These are phyloP conservation scores for Hericium alpestre DNA, from an alignment of 768 basidiomycete species.

Conservation along the genomic window DNA sequence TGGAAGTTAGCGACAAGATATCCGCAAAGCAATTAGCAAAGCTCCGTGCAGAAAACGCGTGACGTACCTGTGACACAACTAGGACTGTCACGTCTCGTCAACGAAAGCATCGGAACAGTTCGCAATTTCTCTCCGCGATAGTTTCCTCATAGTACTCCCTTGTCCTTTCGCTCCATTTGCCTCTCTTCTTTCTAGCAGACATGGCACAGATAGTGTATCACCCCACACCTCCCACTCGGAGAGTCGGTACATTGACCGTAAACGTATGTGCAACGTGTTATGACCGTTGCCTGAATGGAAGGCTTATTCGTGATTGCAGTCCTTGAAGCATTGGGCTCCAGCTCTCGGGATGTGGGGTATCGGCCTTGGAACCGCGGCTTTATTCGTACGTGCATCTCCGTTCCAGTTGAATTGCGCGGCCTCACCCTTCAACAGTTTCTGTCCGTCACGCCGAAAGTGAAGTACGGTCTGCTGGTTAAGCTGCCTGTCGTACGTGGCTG, in stretches of 20 bases:
- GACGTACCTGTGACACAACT: neutral
- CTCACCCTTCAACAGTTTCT: conserved; percentile 37
- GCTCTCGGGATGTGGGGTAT: conserved; percentile 62
- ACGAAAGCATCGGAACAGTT: neutral
- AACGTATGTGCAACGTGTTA: conserved; percentile 12
- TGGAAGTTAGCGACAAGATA: neutral
- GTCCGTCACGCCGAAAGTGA: conserved; percentile 79
- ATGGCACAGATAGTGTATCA: conserved; percentile 29
- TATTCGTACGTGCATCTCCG: conserved; percentile 42
- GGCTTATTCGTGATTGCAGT: conserved; percentile 10
- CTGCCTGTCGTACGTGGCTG: conserved; percentile 55
- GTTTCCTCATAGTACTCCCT: neutral
- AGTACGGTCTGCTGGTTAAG: conserved; percentile 61
- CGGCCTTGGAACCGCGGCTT: conserved; percentile 53
- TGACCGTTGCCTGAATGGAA: neutral
- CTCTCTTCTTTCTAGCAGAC: neutral
- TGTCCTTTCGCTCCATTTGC: no score
- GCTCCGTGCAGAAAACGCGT: neutral
- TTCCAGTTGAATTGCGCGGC: neutral
- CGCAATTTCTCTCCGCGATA: neutral
- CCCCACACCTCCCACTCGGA: conserved; percentile 17
- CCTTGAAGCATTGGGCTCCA: conserved; percentile 41
- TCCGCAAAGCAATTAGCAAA: neutral
- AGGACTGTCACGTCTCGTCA: neutral
- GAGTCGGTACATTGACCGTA: conserved; percentile 10